phyloP scores from a whole-genome alignment of 106 monocot genomes.

The Amphibolis antarctica region DNA sequence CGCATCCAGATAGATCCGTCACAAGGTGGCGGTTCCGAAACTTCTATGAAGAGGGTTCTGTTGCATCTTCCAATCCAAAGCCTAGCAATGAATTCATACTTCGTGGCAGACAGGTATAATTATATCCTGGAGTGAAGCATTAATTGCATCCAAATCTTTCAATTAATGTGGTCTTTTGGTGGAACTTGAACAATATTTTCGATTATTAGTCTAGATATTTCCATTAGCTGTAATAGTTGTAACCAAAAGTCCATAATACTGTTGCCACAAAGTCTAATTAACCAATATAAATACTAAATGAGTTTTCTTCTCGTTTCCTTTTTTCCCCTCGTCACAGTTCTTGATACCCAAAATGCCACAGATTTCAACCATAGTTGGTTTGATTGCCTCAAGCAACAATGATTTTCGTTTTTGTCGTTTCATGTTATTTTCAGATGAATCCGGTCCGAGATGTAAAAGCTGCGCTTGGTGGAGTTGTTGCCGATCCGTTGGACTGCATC shows the following conservation, averaged over 20 bases:
- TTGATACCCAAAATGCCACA: too few relatives aligned
- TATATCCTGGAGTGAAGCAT: background rate
- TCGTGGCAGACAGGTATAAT: background rate
- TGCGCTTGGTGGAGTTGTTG: constrained; percentile 5
- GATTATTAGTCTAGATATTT: too few relatives aligned
- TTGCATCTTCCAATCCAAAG: background rate
- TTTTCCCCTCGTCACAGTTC: too few relatives aligned
- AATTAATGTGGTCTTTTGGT: too few relatives aligned
- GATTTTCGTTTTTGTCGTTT: background rate
- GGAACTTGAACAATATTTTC: too few relatives aligned
- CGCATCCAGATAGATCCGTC: constrained; percentile 25
- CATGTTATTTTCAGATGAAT: constrained; percentile 15
- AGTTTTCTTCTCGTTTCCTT: too few relatives aligned
- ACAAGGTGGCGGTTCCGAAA: constrained; percentile 28
- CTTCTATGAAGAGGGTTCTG: constrained; percentile 13
- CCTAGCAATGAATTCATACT: constrained; percentile 1
- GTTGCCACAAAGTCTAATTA: too few relatives aligned
- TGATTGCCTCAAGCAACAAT: background rate
- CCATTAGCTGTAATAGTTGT: too few relatives aligned
- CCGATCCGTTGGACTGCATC: constrained; percentile 51
- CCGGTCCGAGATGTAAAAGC: constrained; percentile 3
- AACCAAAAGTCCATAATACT: too few relatives aligned
- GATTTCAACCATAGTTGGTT: too few relatives aligned
- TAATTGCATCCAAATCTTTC: background rate
- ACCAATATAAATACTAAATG: too few relatives aligned